Evolutionary conservation across 306 rosid genomes (phyloP), one percentile per base, ranked within the genome.

Genomic region (Alnus rubra): DNA sequence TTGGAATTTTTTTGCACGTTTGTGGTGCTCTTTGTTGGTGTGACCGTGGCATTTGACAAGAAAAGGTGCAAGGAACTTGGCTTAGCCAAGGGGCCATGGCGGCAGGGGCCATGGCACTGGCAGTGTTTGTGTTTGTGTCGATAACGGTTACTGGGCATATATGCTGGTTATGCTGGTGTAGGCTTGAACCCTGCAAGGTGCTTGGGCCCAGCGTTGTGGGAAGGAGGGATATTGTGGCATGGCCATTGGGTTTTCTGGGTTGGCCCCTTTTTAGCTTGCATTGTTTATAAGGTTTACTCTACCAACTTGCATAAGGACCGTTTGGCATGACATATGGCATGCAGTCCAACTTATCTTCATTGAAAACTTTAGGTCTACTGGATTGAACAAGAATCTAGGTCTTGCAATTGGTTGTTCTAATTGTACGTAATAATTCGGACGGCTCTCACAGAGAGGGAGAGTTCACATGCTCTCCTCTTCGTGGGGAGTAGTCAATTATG

Each of bases 201-300:
- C 45, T 77, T 93, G 14, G 98, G 98, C 35, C 86, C 93, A 0
- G 97, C 94, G 1, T 76, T 93, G 82, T 23, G 88, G 75, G 55
- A 52, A 4, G 94, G 90, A 5, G 93, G 90, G 0, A 37, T 37
- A 3, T 44, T 93, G 35, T 92, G 98, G 98, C 52, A 86, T 5
- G 96, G 94, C 1, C 98, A 88, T 82, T 93, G 98, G 98, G 88
- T 92, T 77, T 90, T 88, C 12, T 92, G 96, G 96, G 53, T 84
- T 60, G 98, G 97, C 51, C 92, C 98, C 52, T 78, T 91, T 54
- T 80, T 87, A 78, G 95, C 96, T 6, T 91, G 97, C 11, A 10
- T 80, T 19, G 49, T 69, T 5, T 91, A 91, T 73, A 87, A 83
- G 81, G 78, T n/a, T 64, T 62, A 90, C 49, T 88, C 92, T 23